Conservation (phyloP, 805 yeast genomes). For the Saturnispora quitensis region DNA sequence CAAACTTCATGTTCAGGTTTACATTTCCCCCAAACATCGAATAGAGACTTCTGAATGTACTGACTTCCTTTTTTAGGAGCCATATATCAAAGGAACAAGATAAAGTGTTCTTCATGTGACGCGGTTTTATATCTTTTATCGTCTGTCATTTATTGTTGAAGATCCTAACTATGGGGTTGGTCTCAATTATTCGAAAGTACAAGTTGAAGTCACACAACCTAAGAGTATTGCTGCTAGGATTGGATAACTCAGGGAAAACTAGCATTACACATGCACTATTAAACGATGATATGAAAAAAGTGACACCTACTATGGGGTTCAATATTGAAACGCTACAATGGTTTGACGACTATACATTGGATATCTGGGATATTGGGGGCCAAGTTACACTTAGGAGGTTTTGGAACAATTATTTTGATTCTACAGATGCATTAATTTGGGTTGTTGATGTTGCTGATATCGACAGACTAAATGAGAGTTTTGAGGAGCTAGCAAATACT, state of each 20-base stretch:
- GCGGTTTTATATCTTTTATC: not conserved
- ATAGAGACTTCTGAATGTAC: slow-evolving; percentile 1
- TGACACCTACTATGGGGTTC: slow-evolving; percentile 87
- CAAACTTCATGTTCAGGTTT: not conserved
- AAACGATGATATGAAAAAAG: not conserved
- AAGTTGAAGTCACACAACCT: slow-evolving; percentile 19
- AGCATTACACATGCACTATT: slow-evolving; percentile 24
- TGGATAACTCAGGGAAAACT: slow-evolving; percentile 91
- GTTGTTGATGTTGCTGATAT: slow-evolving; percentile 80
- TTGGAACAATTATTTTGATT: slow-evolving; percentile 94
- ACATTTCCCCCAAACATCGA: slow-evolving; percentile 1
- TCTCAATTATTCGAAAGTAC: slow-evolving; percentile 5
- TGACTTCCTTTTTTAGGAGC: not conserved
- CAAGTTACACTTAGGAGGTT: slow-evolving; percentile 85
- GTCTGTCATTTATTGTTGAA: not conserved
- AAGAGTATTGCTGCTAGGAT: slow-evolving; percentile 79
- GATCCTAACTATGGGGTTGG: not conserved
- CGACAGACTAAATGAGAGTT: slow-evolving; percentile 63
- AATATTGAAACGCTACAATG: slow-evolving; percentile 59
- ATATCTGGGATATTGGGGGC: slow-evolving; percentile 89
- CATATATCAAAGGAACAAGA: not conserved
- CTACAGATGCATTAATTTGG: slow-evolving; percentile 84
- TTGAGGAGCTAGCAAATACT: slow-evolving; percentile 52
- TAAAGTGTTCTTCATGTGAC: not conserved
- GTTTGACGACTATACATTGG: slow-evolving; percentile 37